Conservation (phyloP, 1,284 basidiomycete genomes). For the Schizophyllum commune region DNA sequence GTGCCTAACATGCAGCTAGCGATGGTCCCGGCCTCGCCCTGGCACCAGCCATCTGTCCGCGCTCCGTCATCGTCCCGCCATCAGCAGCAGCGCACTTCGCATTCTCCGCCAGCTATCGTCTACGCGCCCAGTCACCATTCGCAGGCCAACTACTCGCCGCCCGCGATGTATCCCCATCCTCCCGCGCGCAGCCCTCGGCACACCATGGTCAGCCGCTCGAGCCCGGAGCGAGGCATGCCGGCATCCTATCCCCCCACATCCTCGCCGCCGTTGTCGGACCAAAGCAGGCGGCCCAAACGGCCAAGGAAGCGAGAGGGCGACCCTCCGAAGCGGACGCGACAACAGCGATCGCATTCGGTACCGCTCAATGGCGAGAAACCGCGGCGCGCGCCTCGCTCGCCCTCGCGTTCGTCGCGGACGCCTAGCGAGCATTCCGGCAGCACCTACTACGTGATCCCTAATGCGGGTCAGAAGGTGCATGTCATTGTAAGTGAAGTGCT, state of each 20-base stretch:
- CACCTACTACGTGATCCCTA: slow-evolving; percentile 66
- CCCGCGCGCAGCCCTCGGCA: slow-evolving; percentile 40
- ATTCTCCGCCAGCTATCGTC: slow-evolving; percentile 41
- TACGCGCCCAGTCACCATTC: slow-evolving; percentile 42
- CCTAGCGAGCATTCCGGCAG: slow-evolving; percentile 48
- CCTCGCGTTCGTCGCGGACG: slow-evolving; percentile 29
- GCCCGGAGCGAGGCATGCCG: slow-evolving; percentile 29
- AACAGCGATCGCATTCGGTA: slow-evolving; percentile 16
- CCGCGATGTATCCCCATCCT: slow-evolving; percentile 39
- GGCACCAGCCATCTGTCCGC: not conserved
- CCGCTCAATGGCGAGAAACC: not conserved
- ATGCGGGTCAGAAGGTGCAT: slow-evolving; percentile 60
- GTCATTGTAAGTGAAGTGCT: slow-evolving; percentile 48
- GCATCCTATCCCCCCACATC: slow-evolving; percentile 20
- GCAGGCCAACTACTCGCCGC: slow-evolving; percentile 39
- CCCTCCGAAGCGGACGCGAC: not conserved
- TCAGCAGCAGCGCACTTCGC: slow-evolving; percentile 18
- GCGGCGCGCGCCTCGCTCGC: slow-evolving; percentile 1
- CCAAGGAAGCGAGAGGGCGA: slow-evolving; percentile 7
- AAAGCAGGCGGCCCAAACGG: slow-evolving; percentile 14
- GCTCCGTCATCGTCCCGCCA: not conserved
- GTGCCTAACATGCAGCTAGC: not conserved
- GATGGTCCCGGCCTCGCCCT: not conserved
- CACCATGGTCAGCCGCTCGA: slow-evolving; percentile 43
- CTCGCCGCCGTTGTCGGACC: slow-evolving; percentile 23